Percentiles rank a stretch among this genome's conserved stretches.
Evolutionary conservation across 768 basidiomycete species (phyloP).

Genomic region (Pleurotus cornucopiae): DNA sequence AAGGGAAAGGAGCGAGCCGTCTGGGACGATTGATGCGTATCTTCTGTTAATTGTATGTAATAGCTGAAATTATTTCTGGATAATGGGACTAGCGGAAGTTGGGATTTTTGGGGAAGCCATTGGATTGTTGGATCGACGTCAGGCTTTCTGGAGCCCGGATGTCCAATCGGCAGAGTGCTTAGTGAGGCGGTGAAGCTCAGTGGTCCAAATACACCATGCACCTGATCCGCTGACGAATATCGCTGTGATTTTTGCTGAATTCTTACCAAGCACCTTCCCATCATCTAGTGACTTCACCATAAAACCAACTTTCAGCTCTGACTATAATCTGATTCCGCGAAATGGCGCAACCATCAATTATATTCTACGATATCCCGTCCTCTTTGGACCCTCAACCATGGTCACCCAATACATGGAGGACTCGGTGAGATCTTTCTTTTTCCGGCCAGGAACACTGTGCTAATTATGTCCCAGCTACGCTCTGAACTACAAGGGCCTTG

Average conservation of each 20-base stretch:
- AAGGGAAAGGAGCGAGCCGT: slow-evolving; percentile 18
- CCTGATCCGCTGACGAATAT: not conserved
- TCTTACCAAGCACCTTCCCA: slow-evolving; percentile 9
- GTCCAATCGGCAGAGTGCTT: too few species aligned
- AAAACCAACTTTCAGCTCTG: too few species aligned
- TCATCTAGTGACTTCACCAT: not conserved
- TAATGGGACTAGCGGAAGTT: too few species aligned
- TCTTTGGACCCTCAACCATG: slow-evolving; percentile 24
- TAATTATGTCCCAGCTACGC: not conserved
- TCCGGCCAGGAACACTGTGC: too few species aligned
- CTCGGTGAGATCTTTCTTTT: slow-evolving; percentile 23
- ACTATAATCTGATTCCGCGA: not conserved
- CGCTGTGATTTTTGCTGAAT: not conserved
- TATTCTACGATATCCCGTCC: slow-evolving; percentile 42
- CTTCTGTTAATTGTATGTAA: too few species aligned
- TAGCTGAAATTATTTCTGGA: too few species aligned
- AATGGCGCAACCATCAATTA: slow-evolving; percentile 19
- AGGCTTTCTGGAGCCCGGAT: too few species aligned
- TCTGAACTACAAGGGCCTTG: slow-evolving; percentile 19
- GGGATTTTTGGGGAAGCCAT: too few species aligned
- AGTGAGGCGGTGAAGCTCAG: too few species aligned
- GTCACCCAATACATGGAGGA: slow-evolving; percentile 45
- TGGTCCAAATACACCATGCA: too few species aligned
- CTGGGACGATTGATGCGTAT: not conserved
- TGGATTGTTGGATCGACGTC: too few species aligned